A percentile compares a stretch with the other conserved stretches of the same genome.
Conservation (phyloP, 495 filamentous ascomycete species). For the Trichoderma reesei region DNA sequence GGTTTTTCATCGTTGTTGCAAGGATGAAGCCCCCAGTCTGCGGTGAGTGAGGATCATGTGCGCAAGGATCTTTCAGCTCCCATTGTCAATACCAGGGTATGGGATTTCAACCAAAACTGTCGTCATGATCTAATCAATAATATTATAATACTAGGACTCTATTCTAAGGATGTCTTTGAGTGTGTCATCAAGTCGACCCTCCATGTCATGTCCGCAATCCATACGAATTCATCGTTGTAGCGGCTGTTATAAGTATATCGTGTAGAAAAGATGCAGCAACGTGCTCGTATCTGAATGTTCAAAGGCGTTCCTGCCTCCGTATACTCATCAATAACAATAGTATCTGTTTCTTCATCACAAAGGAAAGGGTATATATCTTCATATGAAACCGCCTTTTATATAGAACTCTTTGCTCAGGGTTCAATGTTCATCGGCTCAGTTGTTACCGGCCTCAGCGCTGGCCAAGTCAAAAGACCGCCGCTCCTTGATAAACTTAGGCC, state of each 20-base stretch:
- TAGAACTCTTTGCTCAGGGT: background rate
- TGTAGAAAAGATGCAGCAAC: background rate
- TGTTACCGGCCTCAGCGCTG: background rate
- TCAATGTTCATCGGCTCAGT: background rate
- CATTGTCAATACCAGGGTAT: no score
- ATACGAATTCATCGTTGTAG: background rate
- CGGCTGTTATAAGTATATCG: background rate
- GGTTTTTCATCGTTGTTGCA: no score
- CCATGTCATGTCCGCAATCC: background rate
- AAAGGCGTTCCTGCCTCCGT: background rate
- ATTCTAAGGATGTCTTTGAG: background rate
- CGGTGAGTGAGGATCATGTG: no score
- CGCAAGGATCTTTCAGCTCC: no score
- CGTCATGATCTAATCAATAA: no score
- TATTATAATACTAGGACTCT: background rate
- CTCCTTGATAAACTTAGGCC: conserved; percentile 43
- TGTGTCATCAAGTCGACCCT: background rate
- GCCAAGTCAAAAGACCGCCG: conserved; percentile 9
- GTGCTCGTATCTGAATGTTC: background rate
- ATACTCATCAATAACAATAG: background rate
- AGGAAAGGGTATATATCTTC: background rate
- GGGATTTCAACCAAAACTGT: no score
- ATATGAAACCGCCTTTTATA: background rate
- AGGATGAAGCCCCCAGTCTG: no score
- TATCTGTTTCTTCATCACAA: background rate